Base-by-base conservation (phyloP, 2,329 filamentous ascomycete species). In the Diaporthe capsici region DNA sequence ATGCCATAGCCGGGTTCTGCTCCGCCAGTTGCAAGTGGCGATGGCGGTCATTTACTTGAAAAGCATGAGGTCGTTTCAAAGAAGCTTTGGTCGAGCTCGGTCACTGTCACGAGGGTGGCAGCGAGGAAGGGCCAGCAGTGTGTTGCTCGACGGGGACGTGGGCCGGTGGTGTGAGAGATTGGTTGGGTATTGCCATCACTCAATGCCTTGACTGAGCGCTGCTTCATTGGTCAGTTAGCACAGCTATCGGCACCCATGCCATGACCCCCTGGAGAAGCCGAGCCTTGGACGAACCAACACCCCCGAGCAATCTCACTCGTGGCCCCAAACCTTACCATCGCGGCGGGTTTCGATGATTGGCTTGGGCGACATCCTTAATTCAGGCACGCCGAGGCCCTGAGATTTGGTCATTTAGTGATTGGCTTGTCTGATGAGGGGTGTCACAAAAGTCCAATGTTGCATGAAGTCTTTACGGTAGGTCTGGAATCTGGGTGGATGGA, bases 331-430 rank as follows among this genome's bases (percentile, higher is more conserved):
- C 47, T 61, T 63, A 72, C 71, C 71, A 51, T 5, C n/a, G 57
- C 71, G 57, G 57, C 58, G 71, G 71, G 58, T 61, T 63, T 63
- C 44, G n/a, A 72, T 72, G 71, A 63, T 72, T 61, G 71, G 71
- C 51, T 49, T 63, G 57, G 71, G n/a, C 57, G 49, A 42, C 12
- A 28, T n/a, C 20, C 15, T n/a, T 6, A 60, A 47, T 57, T 47
- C 68, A 60, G 70, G 55, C 55, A 49, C 42, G 13, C 42, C 55
- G 65, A 13, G 28, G 34, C 49, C 65, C 22, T 55, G 37, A 55
- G 37, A 55, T 70, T 55, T 70, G 65, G 8, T 70, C 65, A 70
- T 70, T 70, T 70, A 22, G 15, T 31, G 65, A 22, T 53, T 70
- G 65, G 65, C 49, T 9, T 70, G 49, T 55, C 49, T 55, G 34